Evolutionary conservation across 345 rosid genomes (phyloP), one percentile per base, ranked within the genome.

Genomic region (Moringa oleifera): DNA sequence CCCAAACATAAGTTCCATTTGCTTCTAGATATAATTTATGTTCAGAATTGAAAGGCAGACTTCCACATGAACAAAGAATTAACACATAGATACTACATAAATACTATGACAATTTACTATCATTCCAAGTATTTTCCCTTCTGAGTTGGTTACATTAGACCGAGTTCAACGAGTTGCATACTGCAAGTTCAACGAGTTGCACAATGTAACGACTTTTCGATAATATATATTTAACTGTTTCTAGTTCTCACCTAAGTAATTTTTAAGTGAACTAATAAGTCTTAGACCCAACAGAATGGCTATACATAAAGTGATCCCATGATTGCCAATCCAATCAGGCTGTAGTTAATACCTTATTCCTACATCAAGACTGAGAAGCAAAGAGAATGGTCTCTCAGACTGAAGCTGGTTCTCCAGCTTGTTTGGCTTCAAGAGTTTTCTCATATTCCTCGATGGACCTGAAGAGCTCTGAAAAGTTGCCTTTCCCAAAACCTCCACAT

Each of bases 401-500:
- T 0, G 61, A 13, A 15, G 77, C 41, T 2, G 81, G 24, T 52
- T 70, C 75, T 0, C 71, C 19, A 15, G 37, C 45, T 57, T 57
- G 80, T 59, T 80, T 87, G n/a, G 81, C 78, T 76, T 83, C 98
- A 19, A 92, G 89, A 0, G 85, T 80, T 79, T 89, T 89, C 83
- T 89, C 98, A 5, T 85, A 92, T 41, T 89, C 98, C 73, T 92
- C 98, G 19, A 92, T 87, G 63, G 96, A 89, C 76, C 84, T 92
- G 77, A 89, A 92, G 67, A 92, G 94, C 82, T 84, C 95, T 1
- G 96, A 85, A 68, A 92, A 89, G 76, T 92, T 89, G 37, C 98
- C 98, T 70, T 92, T 92, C 36, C 98, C 98, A 33, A 92, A 92
- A 1, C 95, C 98, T 21, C 98, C 98, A 21, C 98, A 89, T 45